phyloP scores from a whole-genome alignment of 441 rosid species.

The Pelargonium myrrhifolium region DNA sequence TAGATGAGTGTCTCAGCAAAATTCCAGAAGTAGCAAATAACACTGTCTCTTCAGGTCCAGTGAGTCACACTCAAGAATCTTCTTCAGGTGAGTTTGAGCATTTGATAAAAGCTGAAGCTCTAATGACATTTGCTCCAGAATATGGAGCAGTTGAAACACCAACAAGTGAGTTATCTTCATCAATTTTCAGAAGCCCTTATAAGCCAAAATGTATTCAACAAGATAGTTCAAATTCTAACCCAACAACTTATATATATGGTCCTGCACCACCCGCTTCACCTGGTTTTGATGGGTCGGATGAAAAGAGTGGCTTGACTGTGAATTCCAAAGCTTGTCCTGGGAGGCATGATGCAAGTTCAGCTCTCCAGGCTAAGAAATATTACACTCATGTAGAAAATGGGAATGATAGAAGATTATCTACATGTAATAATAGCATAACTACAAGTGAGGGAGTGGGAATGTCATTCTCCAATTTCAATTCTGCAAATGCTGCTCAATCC shows the following conservation, averaged over 20 bases:
- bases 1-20: slow-evolving; percentile 64
- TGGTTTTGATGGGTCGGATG: slow-evolving; percentile 50
- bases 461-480: slow-evolving; percentile 47
- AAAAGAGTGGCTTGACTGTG: slow-evolving; percentile 41
- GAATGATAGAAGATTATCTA: slow-evolving; percentile 38
- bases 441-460: slow-evolving; percentile 40
- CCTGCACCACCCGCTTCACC: slow-evolving; percentile 78
- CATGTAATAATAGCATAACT: slow-evolving; percentile 36
- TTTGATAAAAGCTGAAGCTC: slow-evolving; percentile 92
- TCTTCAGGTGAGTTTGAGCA: slow-evolving; percentile 79
- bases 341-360: slow-evolving; percentile 34
- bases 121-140: slow-evolving; percentile 95
- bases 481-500: slow-evolving; percentile 47
- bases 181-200: slow-evolving; percentile 80
- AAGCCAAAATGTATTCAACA: slow-evolving; percentile 64
- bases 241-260: slow-evolving; percentile 67
- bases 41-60: slow-evolving; percentile 44
- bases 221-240: slow-evolving; percentile 69
- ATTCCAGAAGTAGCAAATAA: slow-evolving; percentile 56
- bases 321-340: slow-evolving; percentile 46
- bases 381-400: slow-evolving; percentile 70
- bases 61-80: slow-evolving; percentile 40
- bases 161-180: slow-evolving; percentile 51
- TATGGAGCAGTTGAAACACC: slow-evolving; percentile 95
- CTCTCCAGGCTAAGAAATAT: slow-evolving; percentile 38